phyloP scores from a whole-genome alignment of 495 filamentous ascomycete genomes.

The Aspergillus ostianus region DNA sequence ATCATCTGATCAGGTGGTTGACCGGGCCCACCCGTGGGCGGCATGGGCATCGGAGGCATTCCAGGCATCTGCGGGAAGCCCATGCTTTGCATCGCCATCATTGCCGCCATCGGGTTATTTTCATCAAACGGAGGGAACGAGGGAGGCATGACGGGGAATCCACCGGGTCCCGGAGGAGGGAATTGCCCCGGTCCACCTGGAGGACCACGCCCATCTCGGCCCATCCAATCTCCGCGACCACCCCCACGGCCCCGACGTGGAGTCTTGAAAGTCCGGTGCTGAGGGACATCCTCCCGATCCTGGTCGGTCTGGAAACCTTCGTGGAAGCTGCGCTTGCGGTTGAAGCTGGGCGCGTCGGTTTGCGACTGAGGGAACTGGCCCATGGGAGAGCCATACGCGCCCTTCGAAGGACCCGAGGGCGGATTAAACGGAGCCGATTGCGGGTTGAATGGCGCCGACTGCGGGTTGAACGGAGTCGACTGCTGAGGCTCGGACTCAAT shows the following conservation, averaged over 20 bases:
- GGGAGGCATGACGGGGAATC: slow-evolving; percentile 50
- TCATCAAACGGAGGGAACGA: slow-evolving; percentile 57
- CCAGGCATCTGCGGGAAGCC: slow-evolving; percentile 57
- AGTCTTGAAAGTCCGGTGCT: slow-evolving; percentile 68
- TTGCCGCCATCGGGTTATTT: slow-evolving; percentile 66
- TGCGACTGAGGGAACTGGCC: slow-evolving; percentile 16
- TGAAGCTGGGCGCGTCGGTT: slow-evolving; percentile 20
- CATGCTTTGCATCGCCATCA: slow-evolving; percentile 70
- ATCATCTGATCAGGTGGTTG: slow-evolving; percentile 33
- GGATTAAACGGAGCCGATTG: slow-evolving; percentile 31
- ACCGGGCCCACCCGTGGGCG: slow-evolving; percentile 27
- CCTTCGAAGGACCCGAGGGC: slow-evolving; percentile 33
- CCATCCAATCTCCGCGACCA: slow-evolving; percentile 51
- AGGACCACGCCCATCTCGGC: slow-evolving; percentile 27
- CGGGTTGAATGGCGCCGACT: slow-evolving; percentile 16
- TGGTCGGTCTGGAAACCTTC: slow-evolving; percentile 57
- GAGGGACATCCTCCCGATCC: slow-evolving; percentile 38
- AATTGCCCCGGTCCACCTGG: slow-evolving; percentile 28
- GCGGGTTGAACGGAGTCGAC: slow-evolving; percentile 34
- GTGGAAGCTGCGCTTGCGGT: slow-evolving; percentile 58
- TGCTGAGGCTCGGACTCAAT: slow-evolving; percentile 21
- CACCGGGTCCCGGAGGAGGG: slow-evolving; percentile 25
- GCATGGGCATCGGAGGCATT: slow-evolving; percentile 48
- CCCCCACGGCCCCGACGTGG: slow-evolving; percentile 63
- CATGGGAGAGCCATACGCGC: slow-evolving; percentile 23